Base-by-base conservation (phyloP, 2,329 filamentous ascomycete genomes). In the Sporothrix dimorphospora region DNA sequence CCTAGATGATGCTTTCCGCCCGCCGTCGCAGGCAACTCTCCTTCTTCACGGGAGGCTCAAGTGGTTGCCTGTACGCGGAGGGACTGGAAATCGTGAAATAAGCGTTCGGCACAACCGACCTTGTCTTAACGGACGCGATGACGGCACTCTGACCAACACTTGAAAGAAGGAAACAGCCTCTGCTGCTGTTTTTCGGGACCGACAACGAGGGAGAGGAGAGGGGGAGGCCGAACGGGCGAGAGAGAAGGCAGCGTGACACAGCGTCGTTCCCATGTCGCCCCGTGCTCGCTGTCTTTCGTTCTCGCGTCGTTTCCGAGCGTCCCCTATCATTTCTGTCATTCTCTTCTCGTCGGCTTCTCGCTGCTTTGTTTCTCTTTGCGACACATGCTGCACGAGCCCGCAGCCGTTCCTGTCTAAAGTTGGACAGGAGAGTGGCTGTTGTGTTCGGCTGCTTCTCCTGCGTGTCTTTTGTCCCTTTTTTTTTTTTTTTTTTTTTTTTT, bases 41-140 rank as follows among this genome's bases (percentile, higher is more conserved):
- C 91, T 90, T 89, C 84, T 87, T 84, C 85, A 27, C 45, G 70
- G 63, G 90, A 55, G 92, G 94, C 94, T 92, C 82, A 94, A 98
- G 96, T 87, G 95, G 93, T 91, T 87, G 87, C 83, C 84, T 88
- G 89, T 82, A 83, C 85, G 83, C 61, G 69, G 70, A 34, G 85
- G 86, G 83, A 83, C 85, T 83, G 83, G 89, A 88, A 84, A 92
- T 89, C 86, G 89, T 99, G 96, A 98, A 90, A 94, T 94, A 88
- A 91, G 96, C 94, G 96, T 98, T 92, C 94, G 95, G 93, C 96
- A 98, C 95, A 97, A 87, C 84, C 81, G 88, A 90, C 92, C 95
- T 98, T 98, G 94, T 98, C 97, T 93, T 88, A 84, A 88, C 94
- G 95, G 90, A 97, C 95, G 96, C 94, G 89, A 93, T 91, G 92